Percentiles rank a stretch among this genome's conserved stretches.
Conservation (phyloP, 2,329 filamentous ascomycete genomes). For the Penicillium frequentans region DNA sequence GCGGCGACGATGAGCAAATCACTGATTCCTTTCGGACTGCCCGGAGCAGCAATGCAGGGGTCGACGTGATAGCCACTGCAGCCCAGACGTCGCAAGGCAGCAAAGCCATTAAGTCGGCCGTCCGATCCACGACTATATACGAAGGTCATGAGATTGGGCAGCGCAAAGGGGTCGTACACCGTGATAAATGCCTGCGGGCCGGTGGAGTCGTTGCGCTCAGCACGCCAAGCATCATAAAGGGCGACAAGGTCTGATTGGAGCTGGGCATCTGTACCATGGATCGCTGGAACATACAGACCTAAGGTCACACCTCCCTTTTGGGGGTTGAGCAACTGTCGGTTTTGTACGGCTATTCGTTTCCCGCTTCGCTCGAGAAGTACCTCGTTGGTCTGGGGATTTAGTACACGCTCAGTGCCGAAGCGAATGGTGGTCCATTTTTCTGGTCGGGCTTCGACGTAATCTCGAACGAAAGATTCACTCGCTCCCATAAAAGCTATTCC, state of each 20-base stretch:
- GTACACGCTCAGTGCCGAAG: slow-evolving; percentile 41
- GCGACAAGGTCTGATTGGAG: slow-evolving; percentile 34
- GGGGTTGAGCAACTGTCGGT: slow-evolving; percentile 37
- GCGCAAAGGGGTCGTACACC: slow-evolving; percentile 41
- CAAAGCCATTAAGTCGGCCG: slow-evolving; percentile 38
- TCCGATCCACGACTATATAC: slow-evolving; percentile 36
- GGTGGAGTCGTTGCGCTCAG: slow-evolving; percentile 31
- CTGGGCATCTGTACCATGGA: slow-evolving; percentile 26
- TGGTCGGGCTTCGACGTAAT: slow-evolving; percentile 24
- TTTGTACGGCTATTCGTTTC: slow-evolving; percentile 40
- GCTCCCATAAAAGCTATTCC: slow-evolving; percentile 40
- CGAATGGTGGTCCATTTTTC: slow-evolving; percentile 37
- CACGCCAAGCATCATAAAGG: slow-evolving; percentile 42
- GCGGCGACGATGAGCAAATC: slow-evolving; percentile 40
- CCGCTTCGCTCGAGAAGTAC: slow-evolving; percentile 36
- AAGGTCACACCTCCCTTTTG: slow-evolving; percentile 35
- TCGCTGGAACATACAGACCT: slow-evolving; percentile 35
- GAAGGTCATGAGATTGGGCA: slow-evolving; percentile 42
- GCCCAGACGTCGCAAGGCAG: slow-evolving; percentile 39
- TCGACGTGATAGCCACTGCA: slow-evolving; percentile 45
- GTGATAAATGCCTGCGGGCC: slow-evolving; percentile 43
- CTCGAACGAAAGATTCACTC: slow-evolving; percentile 30
- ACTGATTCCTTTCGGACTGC: slow-evolving; percentile 37
- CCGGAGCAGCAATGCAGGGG: slow-evolving; percentile 38
- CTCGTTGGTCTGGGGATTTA: slow-evolving; percentile 43